Evolutionary conservation across 2,329 filamentous ascomycete genomes (phyloP).

Genomic region (Blumeria hordei): DNA sequence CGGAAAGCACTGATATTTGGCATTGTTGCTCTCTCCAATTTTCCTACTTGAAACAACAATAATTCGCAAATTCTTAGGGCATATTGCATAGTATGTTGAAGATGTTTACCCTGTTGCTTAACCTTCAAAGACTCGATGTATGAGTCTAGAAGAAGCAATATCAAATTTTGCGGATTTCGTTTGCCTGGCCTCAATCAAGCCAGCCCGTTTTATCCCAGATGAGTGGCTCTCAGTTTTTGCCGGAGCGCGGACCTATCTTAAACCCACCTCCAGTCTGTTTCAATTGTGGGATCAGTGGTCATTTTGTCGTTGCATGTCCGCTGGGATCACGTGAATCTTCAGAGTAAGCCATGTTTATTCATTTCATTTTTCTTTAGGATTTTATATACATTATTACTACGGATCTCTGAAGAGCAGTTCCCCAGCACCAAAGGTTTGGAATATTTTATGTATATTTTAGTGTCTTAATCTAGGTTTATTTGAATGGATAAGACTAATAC

Average conservation of each 20-base stretch:
- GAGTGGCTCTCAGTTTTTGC: slow-evolving; percentile 1
- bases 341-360: slow-evolving; percentile 20
- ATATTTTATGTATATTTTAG: too few relatives aligned
- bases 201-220: neutral
- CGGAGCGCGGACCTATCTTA: slow-evolving; percentile 3
- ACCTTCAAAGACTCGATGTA: too few relatives aligned
- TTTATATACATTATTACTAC: neutral
- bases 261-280: slow-evolving; percentile 22
- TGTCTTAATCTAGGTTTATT: too few relatives aligned
- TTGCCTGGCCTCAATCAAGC: too few relatives aligned
- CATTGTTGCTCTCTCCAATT: too few relatives aligned
- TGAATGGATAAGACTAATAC: too few relatives aligned
- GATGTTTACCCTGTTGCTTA: too few relatives aligned
- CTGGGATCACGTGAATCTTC: slow-evolving; percentile 23
- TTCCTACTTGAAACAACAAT: too few relatives aligned
- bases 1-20: too few relatives aligned
- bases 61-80: too few relatives aligned
- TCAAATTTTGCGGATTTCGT: neutral
- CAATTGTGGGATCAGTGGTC: slow-evolving; percentile 26
- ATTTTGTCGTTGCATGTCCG: slow-evolving; percentile 29
- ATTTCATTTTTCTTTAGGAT: neutral
- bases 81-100: too few relatives aligned
- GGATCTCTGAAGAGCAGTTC: neutral
- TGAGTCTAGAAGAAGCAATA: neutral
- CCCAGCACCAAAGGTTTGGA: too few relatives aligned